Conservation (phyloP, 306 rosid species). For the Glycyrrhiza uralensis region DNA sequence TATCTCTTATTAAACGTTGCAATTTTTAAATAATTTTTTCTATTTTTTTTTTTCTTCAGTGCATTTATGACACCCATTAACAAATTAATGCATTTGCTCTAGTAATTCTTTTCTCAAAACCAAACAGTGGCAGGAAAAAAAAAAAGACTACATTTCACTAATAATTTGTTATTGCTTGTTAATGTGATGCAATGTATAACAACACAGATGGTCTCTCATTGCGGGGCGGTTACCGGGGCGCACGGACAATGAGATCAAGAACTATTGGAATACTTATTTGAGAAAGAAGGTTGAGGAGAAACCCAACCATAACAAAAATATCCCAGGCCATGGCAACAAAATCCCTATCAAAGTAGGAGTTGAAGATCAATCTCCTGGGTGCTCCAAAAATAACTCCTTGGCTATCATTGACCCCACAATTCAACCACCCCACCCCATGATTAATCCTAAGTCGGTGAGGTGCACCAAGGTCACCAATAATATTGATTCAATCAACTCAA, state of each 20-base stretch:
- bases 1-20: too few relatives aligned
- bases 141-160: too few relatives aligned
- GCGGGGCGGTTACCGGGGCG: conserved; percentile 21
- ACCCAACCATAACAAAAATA: background rate
- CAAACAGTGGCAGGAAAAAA: too few relatives aligned
- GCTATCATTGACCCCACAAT: background rate
- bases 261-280: conserved; percentile 21
- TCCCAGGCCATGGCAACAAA: background rate
- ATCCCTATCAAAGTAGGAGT: background rate
- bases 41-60: too few relatives aligned
- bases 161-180: too few relatives aligned
- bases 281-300: background rate
- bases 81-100: too few relatives aligned
- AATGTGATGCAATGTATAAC: too few relatives aligned
- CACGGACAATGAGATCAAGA: conserved; percentile 11
- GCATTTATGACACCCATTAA: too few relatives aligned
- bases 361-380: background rate
- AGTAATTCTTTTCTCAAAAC: too few relatives aligned
- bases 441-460: conserved; percentile 2
- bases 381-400: background rate
- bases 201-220: conserved; percentile 17
- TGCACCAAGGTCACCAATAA: background rate
- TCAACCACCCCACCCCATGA: background rate
- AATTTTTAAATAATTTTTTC: too few relatives aligned
- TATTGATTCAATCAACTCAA: background rate